Evolutionary conservation across 441 rosid genomes (phyloP).

Genomic region (Corymbia calophylla): DNA sequence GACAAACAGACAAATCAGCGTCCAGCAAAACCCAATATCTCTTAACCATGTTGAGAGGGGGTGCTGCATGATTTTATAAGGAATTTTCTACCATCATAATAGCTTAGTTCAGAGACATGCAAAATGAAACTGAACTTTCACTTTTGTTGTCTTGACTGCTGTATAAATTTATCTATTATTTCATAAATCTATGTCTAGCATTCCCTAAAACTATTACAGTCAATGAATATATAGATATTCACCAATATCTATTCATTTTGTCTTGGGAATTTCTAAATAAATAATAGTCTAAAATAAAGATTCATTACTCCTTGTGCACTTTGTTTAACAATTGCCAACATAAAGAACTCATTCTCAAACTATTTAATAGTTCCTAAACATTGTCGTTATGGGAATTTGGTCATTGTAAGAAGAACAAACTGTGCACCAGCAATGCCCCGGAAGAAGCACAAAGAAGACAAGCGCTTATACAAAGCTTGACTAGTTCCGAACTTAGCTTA

Average conservation of each 20-base stretch:
- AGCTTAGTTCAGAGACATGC: neutral
- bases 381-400: neutral
- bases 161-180: neutral
- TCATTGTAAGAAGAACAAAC: neutral
- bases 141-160: neutral
- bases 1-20: neutral
- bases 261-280: neutral
- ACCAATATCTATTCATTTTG: neutral
- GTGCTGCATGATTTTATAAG: neutral
- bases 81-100: neutral
- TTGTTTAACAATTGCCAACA: neutral
- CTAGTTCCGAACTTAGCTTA: neutral
- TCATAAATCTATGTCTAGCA: neutral
- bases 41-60: neutral
- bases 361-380: neutral
- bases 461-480: neutral
- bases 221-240: neutral
- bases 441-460: neutral
- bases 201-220: neutral
- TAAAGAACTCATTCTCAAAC: neutral
- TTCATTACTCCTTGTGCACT: neutral
- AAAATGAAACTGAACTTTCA: neutral
- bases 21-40: neutral
- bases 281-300: neutral
- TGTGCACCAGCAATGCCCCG: rapidly evolving